Base-by-base conservation (phyloP, 805 yeast genomes). In the Wickerhamiella azymoides region DNA sequence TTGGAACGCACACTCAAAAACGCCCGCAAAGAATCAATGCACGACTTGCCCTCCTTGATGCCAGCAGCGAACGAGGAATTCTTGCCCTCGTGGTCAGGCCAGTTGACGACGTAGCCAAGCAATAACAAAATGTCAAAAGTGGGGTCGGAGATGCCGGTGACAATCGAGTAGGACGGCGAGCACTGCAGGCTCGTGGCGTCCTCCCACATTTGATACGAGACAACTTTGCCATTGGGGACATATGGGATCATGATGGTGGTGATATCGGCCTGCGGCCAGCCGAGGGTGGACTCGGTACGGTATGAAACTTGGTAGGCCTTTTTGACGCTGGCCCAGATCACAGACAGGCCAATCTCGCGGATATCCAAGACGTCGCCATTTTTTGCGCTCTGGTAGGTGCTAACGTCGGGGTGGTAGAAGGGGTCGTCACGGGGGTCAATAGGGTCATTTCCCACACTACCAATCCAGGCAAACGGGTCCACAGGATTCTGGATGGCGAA, bases 1-100 rank as follows among this genome's bases (percentile, higher is more conserved):
- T 47, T 16, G 37, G 42, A 30, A 3, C 25, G 24, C 7, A 54
- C 48, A 21, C 44, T 36, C 14, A 51, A 43, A 7, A 54, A 51
- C 1, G 63, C 64, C 2, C 59, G 46, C 8, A 60, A 42, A 1
- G 62, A 50, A 46, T 60, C 62, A 11, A 61, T 56, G 3, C 54
- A 49, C 24, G 50, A 49, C 21, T 51, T 54, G 7, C 63, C 64
- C 10, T 54, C 55, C 13, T 46, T 43, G 19, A 47, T 35, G 14
- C 57, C 55, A 2, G 55, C 59, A 2, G 52, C 46, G 45, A 45
- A 56, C 6, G 56, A 47, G 1, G 52, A 45, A n/a, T 49, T 39
- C 28, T 16, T 36, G 19, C 59, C 58, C 28, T 55, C 56, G 39
- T 55, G 53, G 43, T 56, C 60, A n/a, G 60, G 59, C 3, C 51